phyloP scores from a whole-genome alignment of 768 basidiomycete genomes.

The Lactarius sanguifluus region DNA sequence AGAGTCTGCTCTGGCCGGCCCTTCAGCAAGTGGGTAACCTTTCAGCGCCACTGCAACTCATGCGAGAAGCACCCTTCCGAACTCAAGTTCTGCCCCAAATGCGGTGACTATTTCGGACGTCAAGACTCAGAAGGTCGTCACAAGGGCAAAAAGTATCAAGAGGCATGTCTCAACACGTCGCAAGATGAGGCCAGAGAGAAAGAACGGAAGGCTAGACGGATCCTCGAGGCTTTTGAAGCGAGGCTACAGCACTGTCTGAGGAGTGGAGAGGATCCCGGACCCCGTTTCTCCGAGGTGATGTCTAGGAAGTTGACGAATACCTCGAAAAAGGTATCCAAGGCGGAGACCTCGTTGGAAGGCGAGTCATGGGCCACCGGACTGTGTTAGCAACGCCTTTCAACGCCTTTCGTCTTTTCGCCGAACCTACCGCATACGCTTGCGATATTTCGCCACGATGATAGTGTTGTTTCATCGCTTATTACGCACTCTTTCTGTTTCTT shows the following conservation, averaged over 20 bases:
- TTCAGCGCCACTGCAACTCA: background rate
- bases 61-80: no score
- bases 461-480: no score
- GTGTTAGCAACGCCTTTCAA: no score
- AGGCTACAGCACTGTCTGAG: background rate
- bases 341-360: background rate
- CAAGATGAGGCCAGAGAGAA: background rate
- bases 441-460: no score
- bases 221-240: background rate
- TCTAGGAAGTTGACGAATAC: background rate
- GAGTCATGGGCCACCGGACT: background rate
- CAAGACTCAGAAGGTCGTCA: background rate
- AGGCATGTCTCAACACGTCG: background rate
- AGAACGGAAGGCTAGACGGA: background rate
- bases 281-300: background rate
- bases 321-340: background rate
- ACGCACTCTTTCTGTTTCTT: no score
- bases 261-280: background rate
- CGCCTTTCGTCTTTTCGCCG: no score
- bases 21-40: background rate
- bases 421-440: no score
- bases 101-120: background rate
- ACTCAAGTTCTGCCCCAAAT: background rate
- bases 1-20: background rate
- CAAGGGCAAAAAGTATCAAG: background rate